A percentile compares a stretch with the other conserved stretches of the same genome.
Conservation (phyloP, 2,329 filamentous ascomycete genomes). For the Ceratocystis destructans region DNA sequence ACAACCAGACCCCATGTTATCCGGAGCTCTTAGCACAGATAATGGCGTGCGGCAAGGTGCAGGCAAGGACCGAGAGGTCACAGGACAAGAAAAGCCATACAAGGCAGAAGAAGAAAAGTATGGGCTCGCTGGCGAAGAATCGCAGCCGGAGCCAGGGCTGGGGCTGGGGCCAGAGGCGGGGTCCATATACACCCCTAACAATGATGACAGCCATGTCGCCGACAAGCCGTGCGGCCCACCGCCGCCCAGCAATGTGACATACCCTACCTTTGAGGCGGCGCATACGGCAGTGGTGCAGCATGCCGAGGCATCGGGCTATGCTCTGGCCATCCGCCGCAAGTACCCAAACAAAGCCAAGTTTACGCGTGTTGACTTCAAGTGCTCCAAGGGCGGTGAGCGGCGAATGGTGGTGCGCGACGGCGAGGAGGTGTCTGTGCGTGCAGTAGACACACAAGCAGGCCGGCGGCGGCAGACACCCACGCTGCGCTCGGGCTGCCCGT, state of each 20-base stretch:
- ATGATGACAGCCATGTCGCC: neutral
- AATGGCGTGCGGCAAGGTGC: too few species aligned
- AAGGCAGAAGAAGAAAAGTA: too few species aligned
- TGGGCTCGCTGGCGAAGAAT: too few species aligned
- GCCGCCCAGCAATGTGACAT: neutral
- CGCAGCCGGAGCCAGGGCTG: too few species aligned
- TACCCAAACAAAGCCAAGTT: neutral
- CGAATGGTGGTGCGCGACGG: neutral
- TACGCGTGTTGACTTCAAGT: neutral
- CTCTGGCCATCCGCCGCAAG: neutral
- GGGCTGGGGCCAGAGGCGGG: too few species aligned
- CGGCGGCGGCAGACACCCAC: neutral
- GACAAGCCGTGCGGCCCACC: neutral
- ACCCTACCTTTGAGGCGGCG: neutral
- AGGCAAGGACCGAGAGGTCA: too few species aligned
- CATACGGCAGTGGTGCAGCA: neutral
- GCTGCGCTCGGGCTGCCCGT: neutral
- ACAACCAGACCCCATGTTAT: too few species aligned
- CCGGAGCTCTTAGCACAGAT: too few species aligned
- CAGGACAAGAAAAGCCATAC: too few species aligned
- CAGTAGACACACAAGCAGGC: neutral
- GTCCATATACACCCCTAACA: too few species aligned
- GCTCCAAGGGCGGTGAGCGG: neutral
- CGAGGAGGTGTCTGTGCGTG: neutral
- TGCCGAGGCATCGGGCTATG: neutral